phyloP scores from a whole-genome alignment of 2,329 filamentous ascomycete species.

The Pseudophaeomoniella oleicola region DNA sequence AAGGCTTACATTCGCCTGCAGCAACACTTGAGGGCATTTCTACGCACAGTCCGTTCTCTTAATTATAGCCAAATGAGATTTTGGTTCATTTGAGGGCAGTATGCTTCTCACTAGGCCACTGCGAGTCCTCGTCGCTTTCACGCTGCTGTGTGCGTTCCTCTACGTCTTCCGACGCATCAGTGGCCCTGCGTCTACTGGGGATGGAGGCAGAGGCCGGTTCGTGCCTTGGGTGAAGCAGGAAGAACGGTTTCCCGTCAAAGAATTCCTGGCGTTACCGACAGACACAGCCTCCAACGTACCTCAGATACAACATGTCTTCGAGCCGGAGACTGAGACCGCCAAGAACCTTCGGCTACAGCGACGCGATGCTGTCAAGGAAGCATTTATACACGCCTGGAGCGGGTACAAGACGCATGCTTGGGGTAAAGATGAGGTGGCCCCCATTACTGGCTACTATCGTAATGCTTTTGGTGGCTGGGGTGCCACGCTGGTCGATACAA shows the following conservation, averaged over 20 bases:
- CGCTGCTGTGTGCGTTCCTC: background rate
- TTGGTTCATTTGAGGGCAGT: no score
- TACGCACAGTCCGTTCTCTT: no score
- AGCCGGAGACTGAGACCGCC: constrained; percentile 6
- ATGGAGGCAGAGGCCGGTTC: no score
- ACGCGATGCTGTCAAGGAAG: constrained; percentile 31
- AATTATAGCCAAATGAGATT: no score
- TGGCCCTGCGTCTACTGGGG: background rate
- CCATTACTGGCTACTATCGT: constrained; percentile 35
- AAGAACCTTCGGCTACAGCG: constrained; percentile 13
- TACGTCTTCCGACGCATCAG: background rate
- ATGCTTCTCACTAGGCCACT: background rate
- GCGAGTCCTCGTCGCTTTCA: background rate
- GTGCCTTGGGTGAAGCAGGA: constrained; percentile 7
- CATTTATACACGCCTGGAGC: constrained; percentile 41
- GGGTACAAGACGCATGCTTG: constrained; percentile 50
- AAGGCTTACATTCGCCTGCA: no score
- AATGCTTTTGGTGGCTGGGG: constrained; percentile 54
- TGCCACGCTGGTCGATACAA: constrained; percentile 50
- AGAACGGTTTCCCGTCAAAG: constrained; percentile 9
- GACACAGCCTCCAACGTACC: constrained; percentile 9
- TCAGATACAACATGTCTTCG: constrained; percentile 11
- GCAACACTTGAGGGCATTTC: no score
- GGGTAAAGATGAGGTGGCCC: constrained; percentile 48
- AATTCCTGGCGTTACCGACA: constrained; percentile 7